These are phyloP conservation scores for Rutstroemia sp. DNA, from an alignment of 2,329 filamentous ascomycete genomes.

Conservation along the genomic window DNA sequence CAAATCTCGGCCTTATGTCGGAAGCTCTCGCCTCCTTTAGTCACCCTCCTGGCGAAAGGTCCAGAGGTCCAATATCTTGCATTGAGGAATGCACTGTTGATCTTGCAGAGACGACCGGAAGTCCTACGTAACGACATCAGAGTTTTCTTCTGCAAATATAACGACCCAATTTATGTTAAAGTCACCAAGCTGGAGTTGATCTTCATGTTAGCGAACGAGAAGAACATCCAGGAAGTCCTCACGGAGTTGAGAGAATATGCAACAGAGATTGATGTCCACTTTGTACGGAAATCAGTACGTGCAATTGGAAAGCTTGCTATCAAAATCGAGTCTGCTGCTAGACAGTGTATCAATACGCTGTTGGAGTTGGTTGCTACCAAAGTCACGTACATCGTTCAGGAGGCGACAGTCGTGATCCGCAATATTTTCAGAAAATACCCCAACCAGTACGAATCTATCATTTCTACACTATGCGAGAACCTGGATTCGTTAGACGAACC, in stretches of 20 bases:
- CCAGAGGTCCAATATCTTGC: slow-evolving; percentile 98
- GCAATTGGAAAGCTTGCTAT: slow-evolving; percentile 97
- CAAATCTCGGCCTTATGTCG: slow-evolving; percentile 80
- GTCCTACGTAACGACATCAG: slow-evolving; percentile 94
- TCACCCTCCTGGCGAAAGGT: slow-evolving; percentile 90
- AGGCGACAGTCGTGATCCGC: slow-evolving; percentile 95
- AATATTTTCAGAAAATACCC: slow-evolving; percentile 99
- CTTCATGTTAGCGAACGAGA: slow-evolving; percentile 95
- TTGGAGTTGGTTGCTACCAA: slow-evolving; percentile 95
- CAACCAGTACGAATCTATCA: slow-evolving; percentile 97
- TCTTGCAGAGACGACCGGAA: slow-evolving; percentile 85
- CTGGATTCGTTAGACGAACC: slow-evolving; percentile 94
- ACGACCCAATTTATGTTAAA: slow-evolving; percentile 98
- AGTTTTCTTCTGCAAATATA: slow-evolving; percentile 99
- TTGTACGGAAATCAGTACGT: slow-evolving; percentile 93
- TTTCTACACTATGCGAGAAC: slow-evolving; percentile 90
- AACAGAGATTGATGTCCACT: slow-evolving; percentile 97
- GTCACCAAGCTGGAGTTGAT: slow-evolving; percentile 98
- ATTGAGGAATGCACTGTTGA: slow-evolving; percentile 85
- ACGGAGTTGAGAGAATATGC: slow-evolving; percentile 94
- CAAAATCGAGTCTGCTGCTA: slow-evolving; percentile 93
- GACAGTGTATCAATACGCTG: slow-evolving; percentile 84
- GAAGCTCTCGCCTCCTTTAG: slow-evolving; percentile 89
- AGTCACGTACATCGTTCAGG: slow-evolving; percentile 96
- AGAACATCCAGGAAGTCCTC: slow-evolving; percentile 90